Percentiles rank a stretch among this genome's conserved stretches.
These are phyloP conservation scores for Tricholoma matsutake DNA, from an alignment of 768 basidiomycete genomes.

Conservation along the genomic window DNA sequence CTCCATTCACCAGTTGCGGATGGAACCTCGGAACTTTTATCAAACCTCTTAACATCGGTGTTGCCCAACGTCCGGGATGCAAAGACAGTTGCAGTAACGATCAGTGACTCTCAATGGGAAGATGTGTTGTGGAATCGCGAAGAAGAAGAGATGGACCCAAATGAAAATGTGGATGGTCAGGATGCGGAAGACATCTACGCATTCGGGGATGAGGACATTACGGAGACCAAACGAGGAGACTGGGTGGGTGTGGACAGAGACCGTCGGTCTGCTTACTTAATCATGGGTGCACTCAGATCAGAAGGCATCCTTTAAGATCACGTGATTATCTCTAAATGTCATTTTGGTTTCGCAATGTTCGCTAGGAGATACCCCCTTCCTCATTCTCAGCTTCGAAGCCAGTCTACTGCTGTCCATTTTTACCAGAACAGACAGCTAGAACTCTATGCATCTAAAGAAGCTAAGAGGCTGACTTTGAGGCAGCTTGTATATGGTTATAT, in stretches of 20 bases:
- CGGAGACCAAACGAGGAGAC: slow-evolving; percentile 51
- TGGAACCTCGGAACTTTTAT: slow-evolving; percentile 70
- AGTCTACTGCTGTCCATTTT: slow-evolving; percentile 53
- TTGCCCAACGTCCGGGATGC: slow-evolving; percentile 72
- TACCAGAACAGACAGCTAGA: slow-evolving; percentile 85
- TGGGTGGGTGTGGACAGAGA: slow-evolving; percentile 82
- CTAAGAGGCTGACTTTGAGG: slow-evolving; percentile 69
- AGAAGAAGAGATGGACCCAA: slow-evolving; percentile 44
- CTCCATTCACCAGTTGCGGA: slow-evolving; percentile 62
- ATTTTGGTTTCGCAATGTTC: slow-evolving; percentile 10
- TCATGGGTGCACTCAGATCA: slow-evolving; percentile 70
- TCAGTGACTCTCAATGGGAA: slow-evolving; percentile 77
- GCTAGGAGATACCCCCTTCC: neutral
- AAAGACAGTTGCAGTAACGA: slow-evolving; percentile 73
- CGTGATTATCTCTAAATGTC: neutral
- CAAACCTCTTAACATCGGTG: slow-evolving; percentile 70
- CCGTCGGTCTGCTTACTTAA: slow-evolving; percentile 73
- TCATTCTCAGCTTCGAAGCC: slow-evolving; percentile 8
- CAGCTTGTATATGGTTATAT: slow-evolving; percentile 57
- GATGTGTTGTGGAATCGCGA: slow-evolving; percentile 78
- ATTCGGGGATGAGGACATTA: slow-evolving; percentile 54
- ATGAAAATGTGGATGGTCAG: slow-evolving; percentile 20
- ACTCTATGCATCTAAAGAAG: slow-evolving; percentile 70
- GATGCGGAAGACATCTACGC: slow-evolving; percentile 56
- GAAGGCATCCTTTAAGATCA: slow-evolving; percentile 56